A percentile compares a stretch with the other conserved stretches of the same genome.
Conservation (phyloP, 306 rosid genomes). For the Cucurbita moschata region DNA sequence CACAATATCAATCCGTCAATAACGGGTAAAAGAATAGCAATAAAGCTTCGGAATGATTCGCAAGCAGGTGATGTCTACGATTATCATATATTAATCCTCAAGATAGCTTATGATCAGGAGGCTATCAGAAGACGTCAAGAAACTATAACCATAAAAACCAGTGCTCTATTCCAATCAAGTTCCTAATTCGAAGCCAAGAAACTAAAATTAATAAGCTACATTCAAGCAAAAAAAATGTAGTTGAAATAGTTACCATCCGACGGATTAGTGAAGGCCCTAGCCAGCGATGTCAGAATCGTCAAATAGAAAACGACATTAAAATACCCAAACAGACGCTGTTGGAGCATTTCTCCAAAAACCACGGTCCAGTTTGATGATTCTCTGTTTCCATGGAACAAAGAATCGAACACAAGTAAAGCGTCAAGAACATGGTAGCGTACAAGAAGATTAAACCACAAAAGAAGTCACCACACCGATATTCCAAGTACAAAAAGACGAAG, state of each 20-base stretch:
- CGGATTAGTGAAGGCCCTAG: conserved; percentile 29
- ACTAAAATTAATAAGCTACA: neutral
- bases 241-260: conserved; percentile 37
- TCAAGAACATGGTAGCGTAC: neutral
- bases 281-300: conserved; percentile 26
- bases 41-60: neutral
- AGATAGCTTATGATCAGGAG: neutral
- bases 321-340: conserved; percentile 2
- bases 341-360: conserved; percentile 22
- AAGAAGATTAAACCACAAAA: neutral
- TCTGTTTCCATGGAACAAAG: conserved; percentile 1
- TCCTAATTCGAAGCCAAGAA: neutral
- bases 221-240: neutral
- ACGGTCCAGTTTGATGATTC: neutral
- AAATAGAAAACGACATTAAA: conserved; percentile 23
- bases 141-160: neutral
- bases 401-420: neutral
- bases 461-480: neutral
- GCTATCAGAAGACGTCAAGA: neutral
- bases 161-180: neutral
- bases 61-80: neutral
- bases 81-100: neutral
- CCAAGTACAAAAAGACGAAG: neutral
- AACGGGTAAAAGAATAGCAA: neutral
- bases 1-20: neutral